These are phyloP conservation scores for Arxiozyma bovina DNA, from an alignment of 1,139 yeast genomes.

Conservation along the genomic window DNA sequence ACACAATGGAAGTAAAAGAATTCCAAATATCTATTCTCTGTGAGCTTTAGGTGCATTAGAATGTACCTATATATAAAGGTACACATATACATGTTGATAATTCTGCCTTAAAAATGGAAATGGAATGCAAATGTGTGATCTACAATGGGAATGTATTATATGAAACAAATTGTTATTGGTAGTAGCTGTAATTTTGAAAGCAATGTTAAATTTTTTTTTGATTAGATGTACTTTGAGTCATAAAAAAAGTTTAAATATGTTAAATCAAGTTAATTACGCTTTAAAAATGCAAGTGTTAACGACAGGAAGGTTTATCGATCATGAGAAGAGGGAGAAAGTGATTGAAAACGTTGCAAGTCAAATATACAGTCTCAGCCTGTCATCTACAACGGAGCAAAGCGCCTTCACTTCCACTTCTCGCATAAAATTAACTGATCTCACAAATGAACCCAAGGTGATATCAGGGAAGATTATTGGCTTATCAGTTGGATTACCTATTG, in stretches of 20 bases:
- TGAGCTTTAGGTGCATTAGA: not conserved
- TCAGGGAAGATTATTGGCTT: constrained; percentile 20
- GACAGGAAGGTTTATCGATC: not conserved
- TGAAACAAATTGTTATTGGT: not conserved
- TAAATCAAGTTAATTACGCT: not conserved
- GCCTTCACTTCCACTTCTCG: not conserved
- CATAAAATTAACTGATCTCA: not conserved
- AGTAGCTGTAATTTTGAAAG: not conserved
- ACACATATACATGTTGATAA: not conserved
- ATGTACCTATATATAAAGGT: not conserved
- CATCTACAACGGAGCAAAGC: not conserved
- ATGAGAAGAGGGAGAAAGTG: not conserved
- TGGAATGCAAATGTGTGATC: not conserved
- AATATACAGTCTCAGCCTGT: not conserved
- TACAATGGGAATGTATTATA: not conserved
- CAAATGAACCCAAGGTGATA: not conserved
- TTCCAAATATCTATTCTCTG: too few species aligned
- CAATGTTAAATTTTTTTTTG: not conserved
- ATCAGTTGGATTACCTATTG: constrained; percentile 28
- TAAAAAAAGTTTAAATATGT: not conserved
- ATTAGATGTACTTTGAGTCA: not conserved
- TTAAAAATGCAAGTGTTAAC: too few species aligned
- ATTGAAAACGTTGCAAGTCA: not conserved
- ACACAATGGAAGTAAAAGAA: not conserved
- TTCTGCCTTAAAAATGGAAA: not conserved